phyloP scores from a whole-genome alignment of 306 rosid genomes.

The Phaseolus lunatus region DNA sequence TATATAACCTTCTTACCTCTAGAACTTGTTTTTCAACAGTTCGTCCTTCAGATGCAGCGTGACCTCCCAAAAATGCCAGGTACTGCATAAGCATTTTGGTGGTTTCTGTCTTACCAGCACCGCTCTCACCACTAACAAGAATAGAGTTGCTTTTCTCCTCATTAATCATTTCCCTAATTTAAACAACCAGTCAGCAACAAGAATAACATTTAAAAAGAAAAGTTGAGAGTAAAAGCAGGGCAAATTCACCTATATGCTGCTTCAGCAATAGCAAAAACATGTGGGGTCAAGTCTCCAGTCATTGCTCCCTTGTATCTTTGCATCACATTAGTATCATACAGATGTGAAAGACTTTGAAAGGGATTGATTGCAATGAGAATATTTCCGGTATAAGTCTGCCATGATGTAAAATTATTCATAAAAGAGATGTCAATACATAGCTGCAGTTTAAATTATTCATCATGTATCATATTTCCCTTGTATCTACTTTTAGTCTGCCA shows the following conservation, averaged over 20 bases:
- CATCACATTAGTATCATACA: slow-evolving; percentile 73
- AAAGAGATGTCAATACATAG: slow-evolving; percentile 46
- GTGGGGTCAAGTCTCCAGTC: slow-evolving; percentile 76
- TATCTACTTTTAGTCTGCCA: slow-evolving; percentile 40
- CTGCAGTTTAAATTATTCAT: slow-evolving; percentile 31
- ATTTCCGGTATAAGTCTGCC: slow-evolving; percentile 94
- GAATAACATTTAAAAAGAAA: slow-evolving; percentile 43
- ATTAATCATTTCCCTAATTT: slow-evolving; percentile 80
- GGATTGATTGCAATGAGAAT: slow-evolving; percentile 98
- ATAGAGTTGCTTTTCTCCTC: slow-evolving; percentile 85
- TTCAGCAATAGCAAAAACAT: slow-evolving; percentile 92
- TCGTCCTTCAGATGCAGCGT: slow-evolving; percentile 70
- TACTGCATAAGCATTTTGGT: slow-evolving; percentile 95
- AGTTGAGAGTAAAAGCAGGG: slow-evolving; percentile 43
- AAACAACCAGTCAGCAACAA: slow-evolving; percentile 37
- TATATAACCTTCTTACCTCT: slow-evolving; percentile 74
- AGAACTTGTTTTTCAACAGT: slow-evolving; percentile 87
- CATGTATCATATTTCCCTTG: no score
- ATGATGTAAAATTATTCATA: slow-evolving; percentile 55
- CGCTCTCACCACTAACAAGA: slow-evolving; percentile 96
- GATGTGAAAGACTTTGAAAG: slow-evolving; percentile 70
- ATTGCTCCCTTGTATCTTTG: slow-evolving; percentile 71
- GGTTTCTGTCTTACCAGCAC: slow-evolving; percentile 97
- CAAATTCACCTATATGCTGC: slow-evolving; percentile 78
- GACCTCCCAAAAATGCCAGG: slow-evolving; percentile 91